phyloP scores from a whole-genome alignment of 306 rosid genomes.

The Luffa aegyptiaca region DNA sequence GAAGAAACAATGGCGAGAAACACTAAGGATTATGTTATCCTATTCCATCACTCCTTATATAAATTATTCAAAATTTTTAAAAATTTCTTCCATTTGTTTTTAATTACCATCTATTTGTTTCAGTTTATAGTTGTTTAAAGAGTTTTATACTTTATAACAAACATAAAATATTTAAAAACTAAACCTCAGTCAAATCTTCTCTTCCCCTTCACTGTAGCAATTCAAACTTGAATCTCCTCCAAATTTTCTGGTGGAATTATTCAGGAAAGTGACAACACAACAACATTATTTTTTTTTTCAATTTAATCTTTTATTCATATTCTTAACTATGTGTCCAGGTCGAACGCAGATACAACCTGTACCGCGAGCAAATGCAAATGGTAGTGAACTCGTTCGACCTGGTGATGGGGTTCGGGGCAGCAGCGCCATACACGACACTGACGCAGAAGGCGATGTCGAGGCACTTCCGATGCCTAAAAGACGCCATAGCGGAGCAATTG shows the following conservation, averaged over 20 bases:
- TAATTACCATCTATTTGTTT: background rate
- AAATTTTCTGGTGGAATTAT: background rate
- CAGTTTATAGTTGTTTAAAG: background rate
- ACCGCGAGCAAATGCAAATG: conserved; percentile 96
- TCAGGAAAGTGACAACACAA: background rate
- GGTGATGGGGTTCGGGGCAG: conserved; percentile 90
- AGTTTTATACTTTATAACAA: background rate
- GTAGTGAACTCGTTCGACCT: conserved; percentile 86
- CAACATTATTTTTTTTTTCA: background rate
- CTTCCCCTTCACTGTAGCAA: background rate
- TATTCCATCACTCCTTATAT: background rate
- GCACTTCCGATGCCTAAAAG: conserved; percentile 92
- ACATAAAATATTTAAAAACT: background rate
- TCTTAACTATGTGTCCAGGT: conserved; percentile 34
- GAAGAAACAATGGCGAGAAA: conserved; percentile 12
- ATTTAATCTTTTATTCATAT: background rate
- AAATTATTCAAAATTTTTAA: background rate
- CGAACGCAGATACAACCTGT: conserved; percentile 82
- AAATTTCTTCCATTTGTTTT: too few species aligned
- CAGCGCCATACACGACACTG: conserved; percentile 82
- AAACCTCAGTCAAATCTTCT: background rate
- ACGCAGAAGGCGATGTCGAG: conserved; percentile 97
- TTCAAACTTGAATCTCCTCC: background rate
- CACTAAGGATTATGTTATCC: conserved; percentile 1
- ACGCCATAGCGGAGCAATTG: conserved; percentile 54